phyloP scores from a whole-genome alignment of 2,329 filamentous ascomycete species.

The Biscogniauxia sp. region DNA sequence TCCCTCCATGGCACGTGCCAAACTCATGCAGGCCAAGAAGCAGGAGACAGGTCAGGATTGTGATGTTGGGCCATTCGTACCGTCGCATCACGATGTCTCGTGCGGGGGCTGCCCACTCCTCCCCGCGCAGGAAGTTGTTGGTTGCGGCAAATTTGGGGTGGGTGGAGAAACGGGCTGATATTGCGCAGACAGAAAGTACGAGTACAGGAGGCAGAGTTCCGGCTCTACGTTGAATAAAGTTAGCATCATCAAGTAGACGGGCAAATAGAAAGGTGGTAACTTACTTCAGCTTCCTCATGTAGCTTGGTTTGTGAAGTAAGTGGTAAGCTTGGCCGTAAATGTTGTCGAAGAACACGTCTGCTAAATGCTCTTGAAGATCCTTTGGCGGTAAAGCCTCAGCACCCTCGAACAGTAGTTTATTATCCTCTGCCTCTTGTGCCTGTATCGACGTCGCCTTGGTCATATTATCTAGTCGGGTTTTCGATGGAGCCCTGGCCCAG shows the following conservation, averaged over 20 bases:
- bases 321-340: constrained; percentile 95
- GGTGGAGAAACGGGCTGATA: constrained; percentile 91
- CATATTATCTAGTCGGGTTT: constrained; percentile 46
- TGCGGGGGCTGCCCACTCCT: constrained; percentile 87
- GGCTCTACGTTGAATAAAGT: constrained; percentile 46
- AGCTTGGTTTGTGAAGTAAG: constrained; percentile 92
- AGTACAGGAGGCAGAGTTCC: constrained; percentile 85
- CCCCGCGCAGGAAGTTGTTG: constrained; percentile 81
- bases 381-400: constrained; percentile 76
- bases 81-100: constrained; percentile 81
- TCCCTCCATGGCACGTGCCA: constrained; percentile 91
- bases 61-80: constrained; percentile 95
- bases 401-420: constrained; percentile 76
- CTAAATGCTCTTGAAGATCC: constrained; percentile 88
- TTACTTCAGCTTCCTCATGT: constrained; percentile 80
- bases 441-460: constrained; percentile 53
- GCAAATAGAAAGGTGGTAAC: constrained; percentile 30
- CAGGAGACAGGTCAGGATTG: constrained; percentile 85
- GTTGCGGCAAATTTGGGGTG: constrained; percentile 76
- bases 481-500: constrained; percentile 67
- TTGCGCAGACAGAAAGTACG: constrained; percentile 88
- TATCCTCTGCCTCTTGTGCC: constrained; percentile 68
- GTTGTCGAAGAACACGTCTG: constrained; percentile 93
- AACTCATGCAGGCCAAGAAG: constrained; percentile 92
- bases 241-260: constrained; percentile 22